Evolutionary conservation across 176 grass and related monocot species (phyloP).

Genomic region (Cenchrus purpureus): DNA sequence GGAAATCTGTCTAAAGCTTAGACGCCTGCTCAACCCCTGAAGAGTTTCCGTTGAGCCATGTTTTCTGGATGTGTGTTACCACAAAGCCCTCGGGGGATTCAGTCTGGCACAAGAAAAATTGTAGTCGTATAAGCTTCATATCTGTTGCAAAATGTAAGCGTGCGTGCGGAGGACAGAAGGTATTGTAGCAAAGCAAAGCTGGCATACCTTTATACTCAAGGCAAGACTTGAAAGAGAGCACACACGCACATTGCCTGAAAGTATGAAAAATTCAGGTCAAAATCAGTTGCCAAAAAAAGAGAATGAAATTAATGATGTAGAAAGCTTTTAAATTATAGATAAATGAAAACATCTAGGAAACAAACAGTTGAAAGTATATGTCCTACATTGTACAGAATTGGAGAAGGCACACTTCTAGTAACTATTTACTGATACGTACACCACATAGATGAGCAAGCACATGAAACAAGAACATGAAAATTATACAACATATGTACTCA

Average conservation of each 20-base stretch:
- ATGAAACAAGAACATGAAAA: not conserved
- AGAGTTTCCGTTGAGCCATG: constrained; percentile 67
- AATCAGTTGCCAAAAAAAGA: not conserved
- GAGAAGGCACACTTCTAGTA: not conserved
- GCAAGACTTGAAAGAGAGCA: constrained; percentile 68
- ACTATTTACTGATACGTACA: not conserved
- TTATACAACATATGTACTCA: not conserved
- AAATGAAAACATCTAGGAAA: constrained; percentile 9
- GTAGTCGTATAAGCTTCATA: not conserved
- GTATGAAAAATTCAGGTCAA: not conserved
- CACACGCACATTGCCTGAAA: constrained; percentile 53
- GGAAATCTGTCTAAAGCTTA: constrained; percentile 36
- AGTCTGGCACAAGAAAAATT: constrained; percentile 46
- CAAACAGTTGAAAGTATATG: not conserved
- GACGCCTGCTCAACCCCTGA: constrained; percentile 43
- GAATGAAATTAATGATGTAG: not conserved
- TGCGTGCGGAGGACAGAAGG: not conserved
- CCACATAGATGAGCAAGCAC: not conserved
- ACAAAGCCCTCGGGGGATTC: constrained; percentile 53
- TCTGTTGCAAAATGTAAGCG: not conserved
- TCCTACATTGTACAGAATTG: constrained; percentile 9
- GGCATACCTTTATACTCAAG: constrained; percentile 68
- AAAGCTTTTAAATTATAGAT: not conserved
- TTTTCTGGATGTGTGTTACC: constrained; percentile 73
- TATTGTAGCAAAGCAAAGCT: not conserved